phyloP scores from a whole-genome alignment of 495 filamentous ascomycete species.

The Parathielavia appendiculata region DNA sequence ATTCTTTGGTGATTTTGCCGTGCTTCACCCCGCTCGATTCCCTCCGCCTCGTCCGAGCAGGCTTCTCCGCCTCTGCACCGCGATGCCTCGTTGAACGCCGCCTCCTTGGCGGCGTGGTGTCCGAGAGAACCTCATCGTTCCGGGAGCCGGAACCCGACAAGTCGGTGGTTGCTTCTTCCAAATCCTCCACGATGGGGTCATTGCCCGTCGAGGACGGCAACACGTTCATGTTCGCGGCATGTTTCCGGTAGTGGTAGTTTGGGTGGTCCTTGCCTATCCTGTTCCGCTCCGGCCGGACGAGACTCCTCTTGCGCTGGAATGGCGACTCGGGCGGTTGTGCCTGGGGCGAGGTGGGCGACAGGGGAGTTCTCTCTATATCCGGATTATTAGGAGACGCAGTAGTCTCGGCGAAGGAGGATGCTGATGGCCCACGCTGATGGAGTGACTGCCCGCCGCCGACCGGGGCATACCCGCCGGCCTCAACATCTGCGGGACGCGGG shows the following conservation, averaged over 20 bases:
- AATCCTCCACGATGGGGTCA: constrained; percentile 74
- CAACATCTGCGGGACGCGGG: constrained; percentile 58
- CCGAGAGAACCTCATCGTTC: constrained; percentile 38
- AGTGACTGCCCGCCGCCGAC: constrained; percentile 32
- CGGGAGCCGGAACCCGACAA: constrained; percentile 36
- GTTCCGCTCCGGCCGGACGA: constrained; percentile 83
- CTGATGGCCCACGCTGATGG: constrained; percentile 48
- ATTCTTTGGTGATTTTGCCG: constrained; percentile 52
- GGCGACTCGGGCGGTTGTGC: constrained; percentile 28
- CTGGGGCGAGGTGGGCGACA: constrained; percentile 33
- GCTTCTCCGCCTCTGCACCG: constrained; percentile 37
- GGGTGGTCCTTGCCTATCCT: constrained; percentile 78
- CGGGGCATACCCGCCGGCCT: constrained; percentile 51
- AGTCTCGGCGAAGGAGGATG: constrained; percentile 47
- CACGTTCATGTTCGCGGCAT: constrained; percentile 83
- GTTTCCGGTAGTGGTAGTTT: constrained; percentile 89
- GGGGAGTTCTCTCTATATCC: constrained; percentile 41
- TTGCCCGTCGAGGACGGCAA: constrained; percentile 86
- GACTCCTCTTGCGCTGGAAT: constrained; percentile 67
- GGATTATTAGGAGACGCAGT: constrained; percentile 47
- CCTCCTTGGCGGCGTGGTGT: constrained; percentile 36
- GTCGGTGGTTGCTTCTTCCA: constrained; percentile 48
- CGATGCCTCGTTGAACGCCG: constrained; percentile 21
- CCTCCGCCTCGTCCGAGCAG: constrained; percentile 27
- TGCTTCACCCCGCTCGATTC: constrained; percentile 33